Conservation (phyloP, 1,284 basidiomycete genomes). For the Stygiomarasmius scandens region DNA sequence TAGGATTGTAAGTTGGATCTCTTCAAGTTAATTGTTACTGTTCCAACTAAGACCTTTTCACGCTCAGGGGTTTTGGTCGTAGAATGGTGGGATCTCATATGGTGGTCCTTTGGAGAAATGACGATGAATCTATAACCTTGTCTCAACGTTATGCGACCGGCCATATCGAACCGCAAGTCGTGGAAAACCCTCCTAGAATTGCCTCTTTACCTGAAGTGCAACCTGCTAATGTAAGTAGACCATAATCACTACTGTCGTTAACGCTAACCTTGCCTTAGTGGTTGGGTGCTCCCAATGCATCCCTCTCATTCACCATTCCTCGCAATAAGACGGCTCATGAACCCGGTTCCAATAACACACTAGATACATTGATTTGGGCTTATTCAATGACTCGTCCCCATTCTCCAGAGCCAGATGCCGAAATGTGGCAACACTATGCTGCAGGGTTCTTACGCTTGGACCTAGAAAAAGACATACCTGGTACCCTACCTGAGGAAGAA, state of each 20-base stretch:
- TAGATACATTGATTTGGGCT: constrained; percentile 53
- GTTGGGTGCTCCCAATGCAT: constrained; percentile 34
- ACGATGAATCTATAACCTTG: constrained; percentile 42
- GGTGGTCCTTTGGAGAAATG: constrained; percentile 50
- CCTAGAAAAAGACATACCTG: constrained; percentile 41
- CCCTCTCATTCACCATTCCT: constrained; percentile 45
- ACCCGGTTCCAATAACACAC: constrained; percentile 32
- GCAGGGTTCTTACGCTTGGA: constrained; percentile 49
- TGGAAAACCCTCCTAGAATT: constrained; percentile 34
- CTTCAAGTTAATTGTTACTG: too few species aligned
- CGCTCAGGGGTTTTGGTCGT: constrained; percentile 53
- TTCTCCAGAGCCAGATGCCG: constrained; percentile 35
- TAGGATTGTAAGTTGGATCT: constrained; percentile 47
- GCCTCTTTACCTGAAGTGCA: constrained; percentile 37
- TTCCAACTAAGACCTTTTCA: constrained; percentile 11
- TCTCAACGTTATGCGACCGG: constrained; percentile 40
- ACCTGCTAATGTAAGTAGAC: constrained; percentile 29
- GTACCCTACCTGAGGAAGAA: constrained; percentile 6
- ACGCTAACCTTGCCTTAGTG: not conserved
- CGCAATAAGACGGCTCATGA: constrained; percentile 35
- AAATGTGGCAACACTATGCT: constrained; percentile 48
- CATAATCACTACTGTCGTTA: not conserved
- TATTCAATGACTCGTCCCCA: constrained; percentile 48
- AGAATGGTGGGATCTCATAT: constrained; percentile 49
- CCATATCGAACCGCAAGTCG: constrained; percentile 37